Evolutionary conservation across 1,284 basidiomycete species (phyloP).

Genomic region (Grifola frondosa): DNA sequence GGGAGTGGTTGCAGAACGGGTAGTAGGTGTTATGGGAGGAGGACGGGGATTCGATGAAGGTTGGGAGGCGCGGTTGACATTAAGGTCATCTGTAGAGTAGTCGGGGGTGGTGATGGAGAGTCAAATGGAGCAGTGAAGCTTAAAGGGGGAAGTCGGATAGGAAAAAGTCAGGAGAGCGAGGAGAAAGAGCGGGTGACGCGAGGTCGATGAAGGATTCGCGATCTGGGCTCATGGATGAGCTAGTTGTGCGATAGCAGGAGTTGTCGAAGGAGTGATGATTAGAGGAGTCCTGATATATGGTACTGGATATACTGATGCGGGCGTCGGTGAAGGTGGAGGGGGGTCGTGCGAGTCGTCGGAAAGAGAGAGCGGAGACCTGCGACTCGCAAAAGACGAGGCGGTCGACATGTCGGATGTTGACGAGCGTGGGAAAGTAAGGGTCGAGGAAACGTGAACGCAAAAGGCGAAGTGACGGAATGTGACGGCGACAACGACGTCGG

Average conservation of each 20-base stretch:
- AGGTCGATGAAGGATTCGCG: slow-evolving; percentile 61
- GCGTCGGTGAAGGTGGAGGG: slow-evolving; percentile 38
- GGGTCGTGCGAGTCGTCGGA: slow-evolving; percentile 35
- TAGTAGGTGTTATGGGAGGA: slow-evolving; percentile 15
- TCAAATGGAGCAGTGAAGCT: not conserved
- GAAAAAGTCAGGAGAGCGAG: slow-evolving; percentile 20
- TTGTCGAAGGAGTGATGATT: slow-evolving; percentile 25
- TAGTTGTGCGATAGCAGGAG: slow-evolving; percentile 9
- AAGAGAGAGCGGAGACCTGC: slow-evolving; percentile 15
- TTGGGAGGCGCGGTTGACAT: slow-evolving; percentile 11
- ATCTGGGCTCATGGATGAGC: slow-evolving; percentile 28
- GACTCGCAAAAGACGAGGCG: slow-evolving; percentile 7
- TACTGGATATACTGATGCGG: slow-evolving; percentile 46
- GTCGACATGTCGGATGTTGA: slow-evolving; percentile 21
- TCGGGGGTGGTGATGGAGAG: too few species aligned
- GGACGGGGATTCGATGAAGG: slow-evolving; percentile 2
- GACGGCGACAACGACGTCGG: too few species aligned
- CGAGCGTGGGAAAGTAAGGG: slow-evolving; percentile 28
- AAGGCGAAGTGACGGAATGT: too few species aligned
- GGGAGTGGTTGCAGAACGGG: slow-evolving; percentile 15
- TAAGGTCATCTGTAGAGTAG: too few species aligned
- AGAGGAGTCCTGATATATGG: slow-evolving; percentile 37
- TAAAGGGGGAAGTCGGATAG: too few species aligned
- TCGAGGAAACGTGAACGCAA: too few species aligned
- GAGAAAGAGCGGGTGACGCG: slow-evolving; percentile 38